phyloP scores from a whole-genome alignment of 1,284 basidiomycete species.

The Ustilago nuda region DNA sequence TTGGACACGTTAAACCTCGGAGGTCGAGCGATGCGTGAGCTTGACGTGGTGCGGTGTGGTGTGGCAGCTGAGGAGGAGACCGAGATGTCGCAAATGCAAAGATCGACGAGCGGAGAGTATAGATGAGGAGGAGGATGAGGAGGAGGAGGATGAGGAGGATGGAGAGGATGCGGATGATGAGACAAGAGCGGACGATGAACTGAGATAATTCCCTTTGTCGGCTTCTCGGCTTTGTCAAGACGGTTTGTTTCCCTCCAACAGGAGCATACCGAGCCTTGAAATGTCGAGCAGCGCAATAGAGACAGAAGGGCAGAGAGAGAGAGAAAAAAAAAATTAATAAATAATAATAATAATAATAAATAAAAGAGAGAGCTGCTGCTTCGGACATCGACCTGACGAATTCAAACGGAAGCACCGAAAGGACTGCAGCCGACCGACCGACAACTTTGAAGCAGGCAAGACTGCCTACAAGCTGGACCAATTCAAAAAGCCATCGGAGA shows the following conservation, averaged over 20 bases:
- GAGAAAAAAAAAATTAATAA: not conserved
- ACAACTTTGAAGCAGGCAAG: conserved; percentile 1
- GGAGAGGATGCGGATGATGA: conserved; percentile 4
- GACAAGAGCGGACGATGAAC: conserved; percentile 12
- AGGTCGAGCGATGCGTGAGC: not conserved
- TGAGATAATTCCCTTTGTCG: not conserved
- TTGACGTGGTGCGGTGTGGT: not conserved
- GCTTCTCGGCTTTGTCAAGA: no score
- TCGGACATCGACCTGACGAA: conserved; percentile 12
- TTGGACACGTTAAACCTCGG: conserved; percentile 10
- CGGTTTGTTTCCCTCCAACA: not conserved
- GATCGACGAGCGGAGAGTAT: conserved; percentile 36
- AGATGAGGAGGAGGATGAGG: not conserved
- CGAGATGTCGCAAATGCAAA: conserved; percentile 33
- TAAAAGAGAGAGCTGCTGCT: not conserved
- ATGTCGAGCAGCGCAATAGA: conserved; percentile 14
- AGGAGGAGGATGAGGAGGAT: conserved; percentile 2
- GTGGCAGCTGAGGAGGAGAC: not conserved
- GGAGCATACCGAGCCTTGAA: conserved; percentile 14
- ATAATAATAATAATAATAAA: no score
- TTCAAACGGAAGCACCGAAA: conserved; percentile 1
- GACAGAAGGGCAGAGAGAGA: not conserved
- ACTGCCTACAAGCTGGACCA: not conserved
- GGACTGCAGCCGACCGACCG: conserved; percentile 9
- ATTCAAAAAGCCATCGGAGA: conserved; percentile 11